Evolutionary conservation across 345 rosid genomes (phyloP).

Genomic region (Viola odorata): DNA sequence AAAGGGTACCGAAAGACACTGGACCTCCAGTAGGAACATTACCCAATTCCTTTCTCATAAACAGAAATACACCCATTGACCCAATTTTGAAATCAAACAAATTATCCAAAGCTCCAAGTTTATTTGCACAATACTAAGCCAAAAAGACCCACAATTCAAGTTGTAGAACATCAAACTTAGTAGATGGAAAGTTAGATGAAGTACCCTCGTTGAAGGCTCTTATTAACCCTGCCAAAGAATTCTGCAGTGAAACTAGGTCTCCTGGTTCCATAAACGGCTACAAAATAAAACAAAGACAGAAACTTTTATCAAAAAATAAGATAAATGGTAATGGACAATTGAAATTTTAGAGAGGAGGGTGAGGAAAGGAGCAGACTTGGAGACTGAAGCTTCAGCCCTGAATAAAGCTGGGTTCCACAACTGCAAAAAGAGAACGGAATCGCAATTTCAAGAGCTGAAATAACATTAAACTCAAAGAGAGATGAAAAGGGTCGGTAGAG

Average conservation of each 20-base stretch:
- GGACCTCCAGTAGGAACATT: neutral
- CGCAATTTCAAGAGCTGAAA: slow-evolving; percentile 9
- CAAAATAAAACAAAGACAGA: slow-evolving; percentile 1
- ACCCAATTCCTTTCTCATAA: neutral
- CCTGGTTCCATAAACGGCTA: slow-evolving; percentile 43
- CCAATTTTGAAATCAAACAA: too few relatives aligned
- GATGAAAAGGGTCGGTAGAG: neutral
- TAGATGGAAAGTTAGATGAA: neutral
- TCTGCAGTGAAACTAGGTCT: slow-evolving; percentile 62
- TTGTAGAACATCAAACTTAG: too few relatives aligned
- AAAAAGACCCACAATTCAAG: neutral
- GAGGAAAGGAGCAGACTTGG: slow-evolving; percentile 37
- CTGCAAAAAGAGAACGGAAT: slow-evolving; percentile 35
- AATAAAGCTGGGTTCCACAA: slow-evolving; percentile 55
- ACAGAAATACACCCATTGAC: neutral
- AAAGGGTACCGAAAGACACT: neutral
- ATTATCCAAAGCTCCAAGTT: neutral
- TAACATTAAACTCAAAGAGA: neutral
- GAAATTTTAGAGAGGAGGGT: neutral
- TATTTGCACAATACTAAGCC: neutral
- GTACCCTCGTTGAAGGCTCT: slow-evolving; percentile 70
- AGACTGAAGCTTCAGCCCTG: slow-evolving; percentile 71
- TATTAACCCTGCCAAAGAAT: slow-evolving; percentile 56
- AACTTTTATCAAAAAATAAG: neutral
- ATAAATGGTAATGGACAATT: neutral